Conservation (phyloP, 441 rosid genomes). For the California macrophylla region DNA sequence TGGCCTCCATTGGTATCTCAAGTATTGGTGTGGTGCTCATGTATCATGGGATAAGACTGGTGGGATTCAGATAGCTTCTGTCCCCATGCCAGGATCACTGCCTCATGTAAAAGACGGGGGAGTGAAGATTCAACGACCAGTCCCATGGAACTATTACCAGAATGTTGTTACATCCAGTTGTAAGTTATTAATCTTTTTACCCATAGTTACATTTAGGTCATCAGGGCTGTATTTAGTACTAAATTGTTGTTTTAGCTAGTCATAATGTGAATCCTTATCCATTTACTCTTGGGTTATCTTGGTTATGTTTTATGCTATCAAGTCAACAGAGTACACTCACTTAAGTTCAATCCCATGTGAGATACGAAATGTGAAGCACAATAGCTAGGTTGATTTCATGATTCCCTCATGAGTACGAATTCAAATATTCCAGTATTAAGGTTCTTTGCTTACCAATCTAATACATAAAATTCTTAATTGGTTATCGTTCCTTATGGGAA, state of each 20-base stretch:
- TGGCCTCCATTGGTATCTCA: conserved; percentile 91
- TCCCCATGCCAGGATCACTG: conserved; percentile 65
- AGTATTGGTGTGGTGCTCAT: conserved; percentile 82
- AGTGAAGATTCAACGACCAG: conserved; percentile 66
- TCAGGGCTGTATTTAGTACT: conserved; percentile 1
- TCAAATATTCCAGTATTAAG: not conserved
- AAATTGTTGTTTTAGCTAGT: not conserved
- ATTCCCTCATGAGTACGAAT: not conserved
- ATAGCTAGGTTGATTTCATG: not conserved
- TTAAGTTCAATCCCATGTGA: not conserved
- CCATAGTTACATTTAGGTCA: conserved; percentile 7
- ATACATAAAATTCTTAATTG: not conserved
- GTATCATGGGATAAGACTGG: conserved; percentile 97
- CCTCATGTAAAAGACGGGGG: conserved; percentile 58
- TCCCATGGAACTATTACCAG: conserved; percentile 97
- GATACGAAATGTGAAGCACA: not conserved
- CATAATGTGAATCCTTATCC: not conserved
- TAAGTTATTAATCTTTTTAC: conserved; percentile 31
- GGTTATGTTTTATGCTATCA: not conserved
- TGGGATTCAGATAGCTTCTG: conserved; percentile 66
- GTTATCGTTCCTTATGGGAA: not conserved
- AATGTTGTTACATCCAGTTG: conserved; percentile 95
- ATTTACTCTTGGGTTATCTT: not conserved
- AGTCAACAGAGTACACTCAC: not conserved
- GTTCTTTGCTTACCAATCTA: not conserved